Evolutionary conservation across 2,329 filamentous ascomycete species (phyloP).

Genomic region (Fusarium chlamydosporum): DNA sequence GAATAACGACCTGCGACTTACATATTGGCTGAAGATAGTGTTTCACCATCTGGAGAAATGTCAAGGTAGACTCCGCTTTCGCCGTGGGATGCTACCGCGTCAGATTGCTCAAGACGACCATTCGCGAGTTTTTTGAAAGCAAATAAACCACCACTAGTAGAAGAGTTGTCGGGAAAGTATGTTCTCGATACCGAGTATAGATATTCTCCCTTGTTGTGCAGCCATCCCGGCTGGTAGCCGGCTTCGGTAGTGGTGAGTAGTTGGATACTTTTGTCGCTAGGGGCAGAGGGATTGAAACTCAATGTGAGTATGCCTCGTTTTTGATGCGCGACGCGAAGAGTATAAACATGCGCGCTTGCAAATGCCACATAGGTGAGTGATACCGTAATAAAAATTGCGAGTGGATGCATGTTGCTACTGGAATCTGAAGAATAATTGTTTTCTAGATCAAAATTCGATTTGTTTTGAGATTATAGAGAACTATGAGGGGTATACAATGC

Average conservation of each 20-base stretch:
- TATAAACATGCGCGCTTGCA: not conserved
- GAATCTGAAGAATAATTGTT: not conserved
- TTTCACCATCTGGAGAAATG: conserved; percentile 3
- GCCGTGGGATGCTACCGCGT: conserved; percentile 1
- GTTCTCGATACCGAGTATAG: conserved; percentile 12
- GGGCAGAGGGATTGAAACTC: not conserved
- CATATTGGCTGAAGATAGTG: conserved; percentile 13
- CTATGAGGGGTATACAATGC: no score
- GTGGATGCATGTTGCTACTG: not conserved
- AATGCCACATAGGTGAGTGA: not conserved
- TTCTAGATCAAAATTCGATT: not conserved
- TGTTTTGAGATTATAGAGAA: no score
- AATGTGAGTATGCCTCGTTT: conserved; percentile 7
- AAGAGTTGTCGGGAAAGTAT: not conserved
- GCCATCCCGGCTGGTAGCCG: conserved; percentile 5
- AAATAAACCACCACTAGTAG: conserved; percentile 2
- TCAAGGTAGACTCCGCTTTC: conserved; percentile 6
- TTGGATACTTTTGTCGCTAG: not conserved
- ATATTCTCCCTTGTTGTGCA: not conserved
- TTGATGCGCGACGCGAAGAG: conserved; percentile 11
- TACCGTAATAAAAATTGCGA: not conserved
- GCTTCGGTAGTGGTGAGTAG: conserved; percentile 2
- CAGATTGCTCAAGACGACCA: not conserved
- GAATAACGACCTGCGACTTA: not conserved
- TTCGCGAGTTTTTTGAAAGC: conserved; percentile 1